Evolutionary conservation across 169 alveolate species (phyloP), one percentile per base, ranked within the genome.

Genomic region (Neospora caninum): DNA sequence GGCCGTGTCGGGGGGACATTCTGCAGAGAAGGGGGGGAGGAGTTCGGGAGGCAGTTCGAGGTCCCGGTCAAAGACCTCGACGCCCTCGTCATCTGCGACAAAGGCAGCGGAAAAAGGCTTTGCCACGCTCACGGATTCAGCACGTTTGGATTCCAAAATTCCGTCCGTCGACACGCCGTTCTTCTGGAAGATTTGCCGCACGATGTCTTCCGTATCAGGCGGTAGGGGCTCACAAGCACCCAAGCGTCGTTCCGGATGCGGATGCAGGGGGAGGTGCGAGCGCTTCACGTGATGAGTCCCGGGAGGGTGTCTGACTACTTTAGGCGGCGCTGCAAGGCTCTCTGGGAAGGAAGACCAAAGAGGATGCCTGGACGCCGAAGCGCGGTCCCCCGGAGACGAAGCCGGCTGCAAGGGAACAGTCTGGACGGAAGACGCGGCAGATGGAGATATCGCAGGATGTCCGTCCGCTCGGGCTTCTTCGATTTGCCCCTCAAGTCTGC

Each of bases 291-390:
- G n/a, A 29, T 82, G 89, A 16, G 89, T 42, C 31, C 89, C 89
- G 2, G 89, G 29, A 25, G 89, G 69, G 67, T 82, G 64, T 27
- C 89, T 41, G 41, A 82, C 64, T 4, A 82, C 89, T 82, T 82
- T 82, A 0, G 84, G 84, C 13, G 88, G 88, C 9, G 89, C 29
- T 49, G 89, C 22, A 38, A 38, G 86, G 7, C 31, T 16, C 38
- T 39, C 58, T 31, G 89, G 89, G 25, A 82, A 82, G 89, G 89
- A 64, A 31, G 89, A 82, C 89, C 89, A 82, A 1, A 82, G 89
- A 41, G 89, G 89, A 82, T 82, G 89, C 39, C 43, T 36, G 4
- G 42, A 78, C 22, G n/a, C n/a, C 73, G 86, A 43, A 10, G 39
- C 22, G 1, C 20, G 49, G 39, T n/a, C n/a, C 45, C 43, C 29